Evolutionary conservation across 306 rosid species (phyloP), one percentile per base, ranked within the genome.

Genomic region (Medicago ruthenica): DNA sequence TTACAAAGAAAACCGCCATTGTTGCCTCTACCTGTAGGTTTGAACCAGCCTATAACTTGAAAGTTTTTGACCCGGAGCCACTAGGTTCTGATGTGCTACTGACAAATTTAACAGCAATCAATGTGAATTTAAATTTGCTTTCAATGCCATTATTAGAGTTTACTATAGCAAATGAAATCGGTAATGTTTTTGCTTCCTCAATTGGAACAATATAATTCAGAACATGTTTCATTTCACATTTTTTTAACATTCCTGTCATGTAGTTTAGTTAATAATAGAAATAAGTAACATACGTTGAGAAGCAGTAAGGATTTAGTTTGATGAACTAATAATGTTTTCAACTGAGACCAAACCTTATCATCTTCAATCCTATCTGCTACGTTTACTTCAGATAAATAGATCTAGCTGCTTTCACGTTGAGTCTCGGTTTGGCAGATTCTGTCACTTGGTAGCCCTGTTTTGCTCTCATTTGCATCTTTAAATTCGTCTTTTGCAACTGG

Each of bases 261-360:
- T 64, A 18, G 20, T 5, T 63, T 64, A 59, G 4, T 2, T 21
- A 37, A 15, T 39, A 8, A 15, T 36, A 63, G 3, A 17, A 17
- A 37, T 36, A 36, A 37, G 47, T 39, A 63, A 37, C 15, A 60
- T 13, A 39, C 10, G 70, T 27, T 50, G 8, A 9, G 68, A 44
- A 76, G 50, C 22, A 24, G 45, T 13, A 55, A 24, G 16, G 63
- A 27, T 57, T 53, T 55, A 36, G 40, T 68, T 65, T 57, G 66
- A 47, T 45, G 51, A 70, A 54, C 42, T 50, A 63, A 64, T 72
- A 40, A 22, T 9, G 9, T 73, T 84, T 68, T 36, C 55, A 51
- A 40, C 54, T 16, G 15, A 61, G 24, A 57, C 64, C 83, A 75
- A 71, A 78, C 83, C 17, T 47, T 47, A n/a, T n/a, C 4, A 47